Evolutionary conservation across 768 basidiomycete genomes (phyloP), one percentile per base, ranked within the genome.

Genomic region (Termitomyces sp.): DNA sequence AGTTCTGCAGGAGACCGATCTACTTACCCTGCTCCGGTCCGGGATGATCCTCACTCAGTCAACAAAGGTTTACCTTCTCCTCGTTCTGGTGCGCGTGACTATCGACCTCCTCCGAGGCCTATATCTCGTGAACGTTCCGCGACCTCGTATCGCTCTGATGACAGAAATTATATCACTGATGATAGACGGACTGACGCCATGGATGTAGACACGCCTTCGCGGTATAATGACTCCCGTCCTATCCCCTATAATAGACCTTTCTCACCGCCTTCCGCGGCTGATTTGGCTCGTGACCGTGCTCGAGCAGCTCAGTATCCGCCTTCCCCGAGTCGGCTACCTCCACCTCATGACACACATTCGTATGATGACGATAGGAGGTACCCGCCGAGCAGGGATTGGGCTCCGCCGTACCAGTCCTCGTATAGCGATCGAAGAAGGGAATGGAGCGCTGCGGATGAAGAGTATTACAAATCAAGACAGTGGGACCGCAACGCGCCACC

Each of bases 341-440:
- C 77, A 36, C 71, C 75, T 38, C 67, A 64, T 17, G 56, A 64
- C 8, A 42, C 64, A 25, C 59, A 65, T n/a, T 66, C 73, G 15
- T 78, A 74, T 60, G 69, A 73, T 31, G 76, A 75, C 15, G 77
- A 77, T 20, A 68, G 73, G 63, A 68, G 77, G 56, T 77, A 69
- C 55, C 42, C 67, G 9, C 53, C 67, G 29, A 63, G 69, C 51
- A 73, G 77, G 20, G 74, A 76, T 15, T 67, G 69, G 67, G n/a
- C 47, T 10, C 56, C 55, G 3, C 59, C 64, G 15, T 75, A 68
- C 54, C 70, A 72, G 29, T 47, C 48, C 15, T 64, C 56, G 32
- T 64, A 62, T 20, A 37, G 56, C 36, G 68, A 71, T 12, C 71
- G 72, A 68, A 70, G 70, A 42, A 69, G 65, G 32, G 69, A 72